phyloP scores from a whole-genome alignment of 208 protist genomes.

The Trypanosoma vivax region DNA sequence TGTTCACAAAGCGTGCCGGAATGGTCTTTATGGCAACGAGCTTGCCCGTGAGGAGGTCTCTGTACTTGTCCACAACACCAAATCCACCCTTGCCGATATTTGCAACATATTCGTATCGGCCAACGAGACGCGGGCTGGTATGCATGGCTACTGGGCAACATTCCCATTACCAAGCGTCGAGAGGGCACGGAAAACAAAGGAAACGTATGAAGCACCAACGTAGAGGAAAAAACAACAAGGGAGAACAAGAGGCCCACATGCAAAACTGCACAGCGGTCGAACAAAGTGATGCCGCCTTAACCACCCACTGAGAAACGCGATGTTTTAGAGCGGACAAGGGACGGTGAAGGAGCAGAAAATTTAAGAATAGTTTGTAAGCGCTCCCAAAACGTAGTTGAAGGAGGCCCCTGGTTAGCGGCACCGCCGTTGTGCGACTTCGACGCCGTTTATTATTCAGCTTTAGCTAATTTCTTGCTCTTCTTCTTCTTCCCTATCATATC shows the following conservation, averaged over 20 bases:
- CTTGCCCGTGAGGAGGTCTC: conserved; percentile 56
- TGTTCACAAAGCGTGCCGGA: conserved; percentile 71
- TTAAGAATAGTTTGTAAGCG: background rate
- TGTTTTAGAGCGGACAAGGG: too few species aligned
- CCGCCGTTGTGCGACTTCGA: background rate
- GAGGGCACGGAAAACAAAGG: background rate
- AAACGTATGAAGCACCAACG: background rate
- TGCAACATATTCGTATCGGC: conserved; percentile 56
- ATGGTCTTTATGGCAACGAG: conserved; percentile 91
- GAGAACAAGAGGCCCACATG: background rate
- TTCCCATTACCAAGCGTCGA: conserved; percentile 5
- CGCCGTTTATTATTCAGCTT: conserved; percentile 11
- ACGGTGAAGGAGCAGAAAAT: too few species aligned
- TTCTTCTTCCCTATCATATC: conserved; percentile 28
- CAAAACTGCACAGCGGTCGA: background rate
- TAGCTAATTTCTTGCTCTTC: conserved; percentile 39
- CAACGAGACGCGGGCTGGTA: conserved; percentile 29
- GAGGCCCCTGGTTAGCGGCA: background rate
- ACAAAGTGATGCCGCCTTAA: background rate
- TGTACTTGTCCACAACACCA: conserved; percentile 95
- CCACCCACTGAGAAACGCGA: too few species aligned
- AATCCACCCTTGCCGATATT: conserved; percentile 93
- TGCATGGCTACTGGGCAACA: background rate
- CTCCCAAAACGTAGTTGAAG: background rate
- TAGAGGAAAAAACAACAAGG: background rate